Conservation (phyloP, 2,329 filamentous ascomycete genomes). For the Plectosphaerella plurivora region DNA sequence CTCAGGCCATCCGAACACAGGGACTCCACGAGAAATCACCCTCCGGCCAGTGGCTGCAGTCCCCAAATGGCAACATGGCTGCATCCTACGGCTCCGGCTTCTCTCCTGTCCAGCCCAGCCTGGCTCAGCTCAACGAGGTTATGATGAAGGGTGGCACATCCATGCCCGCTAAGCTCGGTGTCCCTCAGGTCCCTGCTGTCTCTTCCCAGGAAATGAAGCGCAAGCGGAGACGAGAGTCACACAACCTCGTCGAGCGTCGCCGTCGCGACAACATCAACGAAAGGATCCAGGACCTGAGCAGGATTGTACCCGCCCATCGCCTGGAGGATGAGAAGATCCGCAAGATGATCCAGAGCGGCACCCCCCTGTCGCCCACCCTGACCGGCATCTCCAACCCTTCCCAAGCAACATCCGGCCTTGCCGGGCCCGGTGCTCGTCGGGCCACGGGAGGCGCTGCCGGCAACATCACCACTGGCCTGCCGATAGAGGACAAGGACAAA, state of each 20-base stretch:
- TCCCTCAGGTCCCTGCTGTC: slow-evolving; percentile 40
- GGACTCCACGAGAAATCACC: slow-evolving; percentile 74
- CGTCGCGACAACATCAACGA: slow-evolving; percentile 98
- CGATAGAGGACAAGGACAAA: slow-evolving; percentile 96
- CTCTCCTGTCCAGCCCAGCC: slow-evolving; percentile 67
- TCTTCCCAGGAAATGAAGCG: slow-evolving; percentile 92
- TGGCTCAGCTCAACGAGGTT: slow-evolving; percentile 82
- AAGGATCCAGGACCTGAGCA: slow-evolving; percentile 92
- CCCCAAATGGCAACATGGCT: slow-evolving; percentile 69
- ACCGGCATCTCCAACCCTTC: slow-evolving; percentile 65
- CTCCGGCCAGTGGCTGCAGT: slow-evolving; percentile 87
- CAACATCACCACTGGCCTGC: slow-evolving; percentile 88
- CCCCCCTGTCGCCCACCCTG: slow-evolving; percentile 79
- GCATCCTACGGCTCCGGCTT: slow-evolving; percentile 89
- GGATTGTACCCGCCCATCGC: slow-evolving; percentile 85
- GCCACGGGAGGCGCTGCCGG: slow-evolving; percentile 66
- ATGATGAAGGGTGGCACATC: slow-evolving; percentile 85
- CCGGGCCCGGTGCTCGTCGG: slow-evolving; percentile 76
- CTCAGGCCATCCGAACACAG: slow-evolving; percentile 72
- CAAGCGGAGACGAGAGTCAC: slow-evolving; percentile 84
- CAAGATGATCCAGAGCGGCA: slow-evolving; percentile 90
- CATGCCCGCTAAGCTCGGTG: slow-evolving; percentile 79
- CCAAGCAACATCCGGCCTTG: slow-evolving; percentile 80
- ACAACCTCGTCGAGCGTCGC: slow-evolving; percentile 93
- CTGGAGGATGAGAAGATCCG: slow-evolving; percentile 96